phyloP scores from a whole-genome alignment of 345 rosid genomes.

The Camelina sativa region DNA sequence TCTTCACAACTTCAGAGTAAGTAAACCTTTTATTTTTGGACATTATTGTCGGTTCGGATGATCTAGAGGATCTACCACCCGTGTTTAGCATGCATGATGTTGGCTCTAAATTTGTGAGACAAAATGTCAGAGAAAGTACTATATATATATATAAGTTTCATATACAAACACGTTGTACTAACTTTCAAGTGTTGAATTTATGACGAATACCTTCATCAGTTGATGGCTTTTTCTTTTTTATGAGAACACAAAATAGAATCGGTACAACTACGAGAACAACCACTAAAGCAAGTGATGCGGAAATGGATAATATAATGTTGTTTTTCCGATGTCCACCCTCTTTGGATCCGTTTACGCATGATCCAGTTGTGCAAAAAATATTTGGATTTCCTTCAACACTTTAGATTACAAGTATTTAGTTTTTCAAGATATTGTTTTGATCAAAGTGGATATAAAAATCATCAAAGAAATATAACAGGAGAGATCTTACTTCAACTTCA shows the following conservation, averaged over 20 bases:
- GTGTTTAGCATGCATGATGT: slow-evolving; percentile 22
- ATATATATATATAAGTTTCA: too few species aligned
- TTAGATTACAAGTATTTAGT: too few species aligned
- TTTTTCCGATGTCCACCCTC: neutral
- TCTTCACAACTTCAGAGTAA: slow-evolving; percentile 36
- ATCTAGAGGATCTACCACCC: slow-evolving; percentile 18
- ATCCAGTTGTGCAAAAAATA: neutral
- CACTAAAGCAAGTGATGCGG: too few species aligned
- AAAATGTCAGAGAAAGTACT: neutral
- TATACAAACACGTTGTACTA: too few species aligned
- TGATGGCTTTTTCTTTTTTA: too few species aligned
- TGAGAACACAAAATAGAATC: too few species aligned
- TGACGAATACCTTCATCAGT: too few species aligned
- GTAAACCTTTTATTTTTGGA: slow-evolving; percentile 37
- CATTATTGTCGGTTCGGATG: slow-evolving; percentile 1
- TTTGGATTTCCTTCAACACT: neutral
- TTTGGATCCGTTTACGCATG: neutral
- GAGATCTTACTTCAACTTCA: neutral
- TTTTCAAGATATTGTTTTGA: too few species aligned
- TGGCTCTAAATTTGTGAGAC: slow-evolving; percentile 11
- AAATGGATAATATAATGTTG: neutral
- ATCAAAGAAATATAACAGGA: neutral
- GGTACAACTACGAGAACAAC: too few species aligned
- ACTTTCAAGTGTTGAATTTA: too few species aligned
- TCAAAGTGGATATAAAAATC: too few species aligned